Evolutionary conservation across 2,329 filamentous ascomycete genomes (phyloP).

Genomic region (Hypomyces rosellus): DNA sequence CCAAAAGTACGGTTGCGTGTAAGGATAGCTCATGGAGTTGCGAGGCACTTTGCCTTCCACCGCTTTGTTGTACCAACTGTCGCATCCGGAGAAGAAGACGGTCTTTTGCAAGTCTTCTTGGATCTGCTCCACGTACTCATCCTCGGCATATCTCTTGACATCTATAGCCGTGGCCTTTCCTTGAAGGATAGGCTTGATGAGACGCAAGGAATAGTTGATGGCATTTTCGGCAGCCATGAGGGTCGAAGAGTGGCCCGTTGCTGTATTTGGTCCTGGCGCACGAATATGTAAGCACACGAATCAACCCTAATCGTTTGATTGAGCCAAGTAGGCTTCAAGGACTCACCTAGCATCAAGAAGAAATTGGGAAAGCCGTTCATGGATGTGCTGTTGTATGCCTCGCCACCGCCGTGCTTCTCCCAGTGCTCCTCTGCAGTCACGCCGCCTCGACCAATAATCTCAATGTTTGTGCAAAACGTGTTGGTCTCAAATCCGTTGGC

Average conservation of each 20-base stretch:
- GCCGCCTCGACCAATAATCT: slow-evolving; percentile 44
- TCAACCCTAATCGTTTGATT: neutral
- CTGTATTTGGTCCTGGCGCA: slow-evolving; percentile 48
- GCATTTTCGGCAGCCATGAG: slow-evolving; percentile 56
- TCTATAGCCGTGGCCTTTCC: slow-evolving; percentile 25
- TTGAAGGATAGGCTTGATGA: slow-evolving; percentile 44
- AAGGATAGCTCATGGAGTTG: slow-evolving; percentile 32
- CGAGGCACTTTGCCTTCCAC: slow-evolving; percentile 18
- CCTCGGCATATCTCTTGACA: slow-evolving; percentile 30
- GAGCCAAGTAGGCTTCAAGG: neutral
- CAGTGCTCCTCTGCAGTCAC: slow-evolving; percentile 49
- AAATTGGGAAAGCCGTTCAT: slow-evolving; percentile 60
- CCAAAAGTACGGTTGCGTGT: slow-evolving; percentile 30
- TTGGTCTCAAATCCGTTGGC: slow-evolving; percentile 57
- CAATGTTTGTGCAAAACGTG: slow-evolving; percentile 46
- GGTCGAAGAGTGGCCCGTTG: slow-evolving; percentile 55
- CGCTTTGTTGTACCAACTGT: slow-evolving; percentile 31
- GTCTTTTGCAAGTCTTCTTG: slow-evolving; percentile 28
- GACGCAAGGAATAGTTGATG: slow-evolving; percentile 52
- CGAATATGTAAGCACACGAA: too few species aligned
- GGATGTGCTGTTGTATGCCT: slow-evolving; percentile 53
- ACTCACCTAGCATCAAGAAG: slow-evolving; percentile 50
- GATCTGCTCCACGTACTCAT: slow-evolving; percentile 24
- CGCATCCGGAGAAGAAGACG: slow-evolving; percentile 30
- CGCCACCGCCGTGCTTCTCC: slow-evolving; percentile 52